These are phyloP conservation scores for Cardamine resedifolia DNA, from an alignment of 345 rosid species.

Conservation along the genomic window DNA sequence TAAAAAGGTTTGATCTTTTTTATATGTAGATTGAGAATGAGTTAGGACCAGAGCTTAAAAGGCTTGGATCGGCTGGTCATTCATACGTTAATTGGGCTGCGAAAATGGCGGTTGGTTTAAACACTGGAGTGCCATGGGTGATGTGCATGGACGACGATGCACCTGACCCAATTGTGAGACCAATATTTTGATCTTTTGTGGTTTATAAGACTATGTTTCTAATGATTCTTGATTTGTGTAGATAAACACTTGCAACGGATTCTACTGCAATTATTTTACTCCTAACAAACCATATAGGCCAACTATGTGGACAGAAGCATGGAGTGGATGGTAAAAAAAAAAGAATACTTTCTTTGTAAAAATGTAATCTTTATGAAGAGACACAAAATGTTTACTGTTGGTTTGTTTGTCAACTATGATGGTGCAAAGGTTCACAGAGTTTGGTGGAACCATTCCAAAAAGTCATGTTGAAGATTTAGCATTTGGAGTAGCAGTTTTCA, in stretches of 20 bases:
- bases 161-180: slow-evolving; percentile 85
- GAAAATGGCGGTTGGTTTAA: slow-evolving; percentile 81
- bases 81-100: slow-evolving; percentile 89
- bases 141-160: slow-evolving; percentile 99
- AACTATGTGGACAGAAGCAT: slow-evolving; percentile 93
- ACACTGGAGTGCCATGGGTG: slow-evolving; percentile 98
- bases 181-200: not conserved
- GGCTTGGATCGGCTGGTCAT: slow-evolving; percentile 64
- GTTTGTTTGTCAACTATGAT: no score
- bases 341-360: not conserved
- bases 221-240: slow-evolving; percentile 33
- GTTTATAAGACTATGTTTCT: not conserved
- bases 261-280: slow-evolving; percentile 82
- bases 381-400: not conserved
- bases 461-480: no score
- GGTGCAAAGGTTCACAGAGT: no score
- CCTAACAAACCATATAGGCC: slow-evolving; percentile 94
- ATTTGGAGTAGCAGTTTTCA: no score
- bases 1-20: not conserved
- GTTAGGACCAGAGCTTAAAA: slow-evolving; percentile 63
- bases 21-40: slow-evolving; percentile 86
- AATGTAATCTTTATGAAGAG: not conserved
- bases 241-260: slow-evolving; percentile 94
- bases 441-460: no score
- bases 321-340: slow-evolving; percentile 99